Evolutionary conservation across 345 rosid species (phyloP).

Genomic region (Luvunga scandens): DNA sequence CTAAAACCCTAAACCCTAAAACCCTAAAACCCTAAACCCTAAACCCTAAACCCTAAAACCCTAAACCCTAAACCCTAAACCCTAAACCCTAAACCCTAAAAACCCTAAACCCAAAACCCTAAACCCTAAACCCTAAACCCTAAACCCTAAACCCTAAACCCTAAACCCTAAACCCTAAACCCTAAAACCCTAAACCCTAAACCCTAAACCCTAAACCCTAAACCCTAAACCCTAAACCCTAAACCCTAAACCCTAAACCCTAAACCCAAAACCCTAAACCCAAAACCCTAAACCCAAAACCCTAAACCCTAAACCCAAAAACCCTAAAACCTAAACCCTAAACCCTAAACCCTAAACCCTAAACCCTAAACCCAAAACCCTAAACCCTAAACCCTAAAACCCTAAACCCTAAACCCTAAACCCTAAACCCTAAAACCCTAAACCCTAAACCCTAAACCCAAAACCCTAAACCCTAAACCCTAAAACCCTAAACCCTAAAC

Average conservation of each 20-base stretch:
- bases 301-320: not conserved
- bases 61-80: not conserved
- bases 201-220: not conserved
- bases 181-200: not conserved
- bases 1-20: not conserved
- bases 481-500: not conserved
- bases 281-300: not conserved
- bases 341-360: not conserved
- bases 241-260: not conserved
- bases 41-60: not conserved
- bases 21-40: not conserved
- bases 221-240: not conserved
- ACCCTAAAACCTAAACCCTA: not conserved
- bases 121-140: conserved; percentile 1
- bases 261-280: not conserved
- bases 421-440: not conserved
- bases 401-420: not conserved
- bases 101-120: not conserved
- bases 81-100: not conserved
- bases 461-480: not conserved
- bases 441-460: not conserved
- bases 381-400: not conserved
- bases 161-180: not conserved
- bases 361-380: not conserved
- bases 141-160: conserved; percentile 1